These are phyloP conservation scores for Pulveroboletus sp. DNA, from an alignment of 768 basidiomycete species.

Conservation along the genomic window DNA sequence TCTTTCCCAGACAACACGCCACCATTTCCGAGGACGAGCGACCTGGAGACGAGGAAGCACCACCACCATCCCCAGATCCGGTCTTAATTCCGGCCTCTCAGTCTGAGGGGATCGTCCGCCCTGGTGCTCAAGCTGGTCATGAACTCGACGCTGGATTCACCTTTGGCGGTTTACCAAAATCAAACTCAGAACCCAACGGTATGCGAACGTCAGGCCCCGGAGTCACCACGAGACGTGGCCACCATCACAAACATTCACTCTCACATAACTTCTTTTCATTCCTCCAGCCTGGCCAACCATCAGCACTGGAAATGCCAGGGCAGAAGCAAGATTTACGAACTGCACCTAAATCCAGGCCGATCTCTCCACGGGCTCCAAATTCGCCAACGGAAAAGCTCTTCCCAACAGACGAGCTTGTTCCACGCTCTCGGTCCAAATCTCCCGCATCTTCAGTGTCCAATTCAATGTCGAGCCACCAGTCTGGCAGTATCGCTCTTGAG, in stretches of 20 bases:
- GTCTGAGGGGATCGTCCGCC: constrained; percentile 21
- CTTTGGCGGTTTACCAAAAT: constrained; percentile 50
- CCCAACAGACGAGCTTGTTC: constrained; percentile 7
- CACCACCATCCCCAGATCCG: constrained; percentile 42
- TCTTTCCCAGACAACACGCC: constrained; percentile 71
- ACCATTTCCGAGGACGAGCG: constrained; percentile 67
- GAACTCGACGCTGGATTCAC: constrained; percentile 54
- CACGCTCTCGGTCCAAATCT: constrained; percentile 24
- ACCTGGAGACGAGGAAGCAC: constrained; percentile 42
- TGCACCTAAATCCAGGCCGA: constrained; percentile 53
- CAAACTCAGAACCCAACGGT: constrained; percentile 16
- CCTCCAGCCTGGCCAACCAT: constrained; percentile 62
- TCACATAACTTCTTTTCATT: constrained; percentile 97
- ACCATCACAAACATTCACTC: constrained; percentile 90
- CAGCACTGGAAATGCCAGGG: constrained; percentile 6
- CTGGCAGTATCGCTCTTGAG: neutral
- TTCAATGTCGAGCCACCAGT: constrained; percentile 3
- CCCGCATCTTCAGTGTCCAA: constrained; percentile 14
- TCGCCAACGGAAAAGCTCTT: constrained; percentile 25
- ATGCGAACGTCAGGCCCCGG: constrained; percentile 15
- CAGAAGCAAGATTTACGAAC: constrained; percentile 43
- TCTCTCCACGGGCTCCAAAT: constrained; percentile 65
- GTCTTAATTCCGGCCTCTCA: constrained; percentile 40
- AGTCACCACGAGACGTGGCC: constrained; percentile 47
- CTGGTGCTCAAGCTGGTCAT: constrained; percentile 30